Conservation (phyloP, 1,284 basidiomycete genomes). For the Grifola frondosa region DNA sequence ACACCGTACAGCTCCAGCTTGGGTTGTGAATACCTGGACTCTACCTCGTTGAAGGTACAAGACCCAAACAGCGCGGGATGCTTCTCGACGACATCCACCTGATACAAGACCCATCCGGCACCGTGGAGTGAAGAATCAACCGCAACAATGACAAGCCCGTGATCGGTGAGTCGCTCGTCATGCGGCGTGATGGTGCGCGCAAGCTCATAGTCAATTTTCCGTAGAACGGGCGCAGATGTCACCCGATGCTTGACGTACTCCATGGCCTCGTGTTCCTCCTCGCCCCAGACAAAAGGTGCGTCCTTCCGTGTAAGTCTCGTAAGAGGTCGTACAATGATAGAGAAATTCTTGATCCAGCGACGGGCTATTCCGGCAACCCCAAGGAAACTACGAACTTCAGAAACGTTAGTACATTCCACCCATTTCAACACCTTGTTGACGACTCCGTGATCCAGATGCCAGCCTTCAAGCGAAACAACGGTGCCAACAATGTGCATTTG, state of each 20-base stretch:
- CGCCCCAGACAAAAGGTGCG: constrained; percentile 20
- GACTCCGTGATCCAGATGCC: constrained; percentile 28
- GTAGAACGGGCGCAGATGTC: constrained; percentile 27
- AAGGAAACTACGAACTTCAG: constrained; percentile 36
- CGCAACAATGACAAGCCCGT: constrained; percentile 31
- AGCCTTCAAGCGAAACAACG: constrained; percentile 30
- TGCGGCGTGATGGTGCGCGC: constrained; percentile 12
- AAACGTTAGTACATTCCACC: constrained; percentile 22
- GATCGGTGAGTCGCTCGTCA: not conserved
- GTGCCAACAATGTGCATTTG: constrained; percentile 29
- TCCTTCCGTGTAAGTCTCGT: constrained; percentile 16
- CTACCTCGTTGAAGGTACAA: constrained; percentile 31
- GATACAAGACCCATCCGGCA: constrained; percentile 34
- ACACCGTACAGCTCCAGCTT: constrained; percentile 40
- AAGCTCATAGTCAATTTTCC: constrained; percentile 29
- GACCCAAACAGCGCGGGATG: constrained; percentile 32
- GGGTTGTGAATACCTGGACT: constrained; percentile 37
- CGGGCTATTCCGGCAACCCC: constrained; percentile 30
- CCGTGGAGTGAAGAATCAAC: constrained; percentile 35
- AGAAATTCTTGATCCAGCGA: constrained; percentile 34
- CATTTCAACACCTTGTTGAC: constrained; percentile 34
- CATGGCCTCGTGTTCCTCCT: constrained; percentile 23
- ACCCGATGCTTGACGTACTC: constrained; percentile 27
- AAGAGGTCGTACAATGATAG: constrained; percentile 33
- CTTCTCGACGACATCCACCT: constrained; percentile 22